Percentiles rank a stretch among this genome's conserved stretches.
phyloP scores from a whole-genome alignment of 257 asterid species.

The Solanum sitiens region DNA sequence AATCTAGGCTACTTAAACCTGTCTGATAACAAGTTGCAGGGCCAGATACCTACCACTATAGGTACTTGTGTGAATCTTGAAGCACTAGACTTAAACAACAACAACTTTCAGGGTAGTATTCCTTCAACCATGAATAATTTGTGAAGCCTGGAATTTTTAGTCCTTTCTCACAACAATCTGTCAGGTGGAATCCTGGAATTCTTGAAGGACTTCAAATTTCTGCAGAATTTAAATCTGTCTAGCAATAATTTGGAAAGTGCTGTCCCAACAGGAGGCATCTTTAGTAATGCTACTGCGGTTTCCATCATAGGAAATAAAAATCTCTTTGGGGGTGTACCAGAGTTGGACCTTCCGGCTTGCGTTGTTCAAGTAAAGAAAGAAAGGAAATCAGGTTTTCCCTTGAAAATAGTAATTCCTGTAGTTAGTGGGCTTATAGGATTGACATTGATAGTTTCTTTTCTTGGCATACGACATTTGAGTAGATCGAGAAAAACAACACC shows the following conservation, averaged over 20 bases:
- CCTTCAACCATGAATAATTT: not conserved
- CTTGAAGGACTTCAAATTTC: not conserved
- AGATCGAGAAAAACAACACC: not conserved
- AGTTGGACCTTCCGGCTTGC: constrained; percentile 6
- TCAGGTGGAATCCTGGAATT: not conserved
- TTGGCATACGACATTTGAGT: not conserved
- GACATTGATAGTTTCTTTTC: not conserved
- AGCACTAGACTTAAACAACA: not conserved
- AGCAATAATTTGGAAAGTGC: constrained; percentile 7
- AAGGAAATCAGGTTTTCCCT: not conserved
- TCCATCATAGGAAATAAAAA: constrained; percentile 10
- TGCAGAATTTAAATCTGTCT: constrained; percentile 13
- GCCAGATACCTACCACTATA: not conserved
- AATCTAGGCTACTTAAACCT: not conserved
- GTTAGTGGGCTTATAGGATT: not conserved
- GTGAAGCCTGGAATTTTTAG: not conserved
- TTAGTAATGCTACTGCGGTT: not conserved
- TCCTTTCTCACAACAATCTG: not conserved
- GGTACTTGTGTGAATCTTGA: not conserved
- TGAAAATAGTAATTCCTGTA: not conserved
- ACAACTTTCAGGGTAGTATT: not conserved
- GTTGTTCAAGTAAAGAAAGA: not conserved
- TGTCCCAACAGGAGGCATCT: constrained; percentile 2
- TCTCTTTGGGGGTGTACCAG: constrained; percentile 18
- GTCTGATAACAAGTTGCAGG: not conserved